Evolutionary conservation across 2,329 filamentous ascomycete species (phyloP).

Genomic region (Fusarium sp.): DNA sequence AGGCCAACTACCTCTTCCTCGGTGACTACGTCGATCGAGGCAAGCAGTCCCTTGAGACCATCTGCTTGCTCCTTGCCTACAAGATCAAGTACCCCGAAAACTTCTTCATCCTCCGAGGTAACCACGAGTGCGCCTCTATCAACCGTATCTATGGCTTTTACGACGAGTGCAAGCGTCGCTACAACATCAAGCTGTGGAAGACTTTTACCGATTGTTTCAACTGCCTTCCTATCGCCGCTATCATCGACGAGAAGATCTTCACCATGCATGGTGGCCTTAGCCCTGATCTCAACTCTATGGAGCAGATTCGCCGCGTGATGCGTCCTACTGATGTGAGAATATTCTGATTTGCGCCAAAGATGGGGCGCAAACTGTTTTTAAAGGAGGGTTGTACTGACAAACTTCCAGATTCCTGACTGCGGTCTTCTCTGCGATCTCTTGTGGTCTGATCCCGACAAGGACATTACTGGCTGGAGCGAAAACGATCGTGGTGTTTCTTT

Average conservation of each 20-base stretch:
- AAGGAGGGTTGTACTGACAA: constrained; percentile 21
- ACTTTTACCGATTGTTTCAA: constrained; percentile 99
- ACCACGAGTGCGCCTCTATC: constrained; percentile 99
- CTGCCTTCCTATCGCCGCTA: constrained; percentile 96
- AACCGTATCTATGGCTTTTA: constrained; percentile 99
- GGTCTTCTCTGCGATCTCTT: constrained; percentile 96
- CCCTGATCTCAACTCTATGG: constrained; percentile 98
- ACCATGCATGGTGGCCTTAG: constrained; percentile 99
- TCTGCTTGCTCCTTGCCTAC: constrained; percentile 95
- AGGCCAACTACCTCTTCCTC: constrained; percentile 99
- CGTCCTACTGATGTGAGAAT: constrained; percentile 94
- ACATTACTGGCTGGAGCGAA: constrained; percentile 99
- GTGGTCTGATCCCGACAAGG: constrained; percentile 99
- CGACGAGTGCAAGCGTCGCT: constrained; percentile 98
- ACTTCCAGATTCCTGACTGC: constrained; percentile 89
- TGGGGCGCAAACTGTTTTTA: constrained; percentile 14
- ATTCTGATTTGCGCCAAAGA: constrained; percentile 31
- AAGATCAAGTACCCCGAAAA: constrained; percentile 99
- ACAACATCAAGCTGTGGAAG: constrained; percentile 99
- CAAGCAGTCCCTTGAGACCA: constrained; percentile 99
- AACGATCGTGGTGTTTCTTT: constrained; percentile 99
- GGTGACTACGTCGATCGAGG: constrained; percentile 99
- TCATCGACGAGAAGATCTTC: constrained; percentile 99
- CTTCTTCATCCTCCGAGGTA: constrained; percentile 98
- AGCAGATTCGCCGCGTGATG: constrained; percentile 99